These are phyloP conservation scores for Moniliophthora roreri DNA, from an alignment of 1,284 basidiomycete genomes.

Conservation along the genomic window DNA sequence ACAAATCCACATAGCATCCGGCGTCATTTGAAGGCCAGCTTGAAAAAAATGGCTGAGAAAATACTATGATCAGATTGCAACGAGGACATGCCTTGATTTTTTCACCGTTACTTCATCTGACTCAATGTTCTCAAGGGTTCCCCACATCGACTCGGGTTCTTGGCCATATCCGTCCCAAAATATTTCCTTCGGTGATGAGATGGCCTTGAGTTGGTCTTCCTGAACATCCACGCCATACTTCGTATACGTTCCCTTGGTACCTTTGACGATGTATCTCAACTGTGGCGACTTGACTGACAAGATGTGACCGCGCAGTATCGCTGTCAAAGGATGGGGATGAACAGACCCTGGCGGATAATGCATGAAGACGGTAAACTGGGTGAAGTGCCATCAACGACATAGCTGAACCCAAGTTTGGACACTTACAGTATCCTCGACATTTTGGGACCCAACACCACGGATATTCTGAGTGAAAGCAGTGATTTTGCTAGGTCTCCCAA, in stretches of 20 bases:
- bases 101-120: conserved; percentile 45
- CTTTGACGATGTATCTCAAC: conserved; percentile 68
- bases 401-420: background rate
- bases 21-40: conserved; percentile 63
- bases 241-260: conserved; percentile 68
- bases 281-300: conserved; percentile 68
- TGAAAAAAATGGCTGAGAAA: conserved; percentile 14
- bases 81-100: conserved; percentile 43
- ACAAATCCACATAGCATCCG: conserved; percentile 62
- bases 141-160: conserved; percentile 63
- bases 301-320: conserved; percentile 67
- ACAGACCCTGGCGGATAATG: conserved; percentile 47
- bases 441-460: conserved; percentile 58
- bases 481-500: conserved; percentile 71
- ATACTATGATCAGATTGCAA: too few species aligned
- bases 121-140: conserved; percentile 54
- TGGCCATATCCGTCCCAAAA: conserved; percentile 46
- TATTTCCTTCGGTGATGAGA: conserved; percentile 48
- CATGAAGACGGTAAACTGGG: conserved; percentile 68
- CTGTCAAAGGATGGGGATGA: conserved; percentile 60
- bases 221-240: conserved; percentile 82
- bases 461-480: conserved; percentile 72
- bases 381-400: background rate
- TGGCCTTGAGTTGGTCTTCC: conserved; percentile 66
- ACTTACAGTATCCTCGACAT: conserved; percentile 69